Conservation (phyloP, 2,329 filamentous ascomycete species). For the Purpureocillium lavendulum region DNA sequence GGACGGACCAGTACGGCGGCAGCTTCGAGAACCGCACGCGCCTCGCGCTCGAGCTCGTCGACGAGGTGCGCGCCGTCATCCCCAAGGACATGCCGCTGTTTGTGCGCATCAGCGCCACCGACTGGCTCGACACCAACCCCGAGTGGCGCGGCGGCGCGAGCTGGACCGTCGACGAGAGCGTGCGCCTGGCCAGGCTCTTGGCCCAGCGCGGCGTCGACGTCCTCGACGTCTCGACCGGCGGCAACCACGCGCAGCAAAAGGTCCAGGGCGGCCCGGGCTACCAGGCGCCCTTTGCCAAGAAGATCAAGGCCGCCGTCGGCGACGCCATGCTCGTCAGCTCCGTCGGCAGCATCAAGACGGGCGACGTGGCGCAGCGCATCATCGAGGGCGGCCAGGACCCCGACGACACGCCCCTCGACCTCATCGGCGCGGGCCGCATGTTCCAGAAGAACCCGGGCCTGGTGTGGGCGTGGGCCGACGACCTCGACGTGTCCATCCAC, state of each 20-base stretch:
- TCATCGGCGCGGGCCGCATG: conserved; percentile 38
- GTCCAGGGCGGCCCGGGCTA: conserved; percentile 54
- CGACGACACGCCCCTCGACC: conserved; percentile 36
- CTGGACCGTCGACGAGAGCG: conserved; percentile 60
- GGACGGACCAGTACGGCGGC: conserved; percentile 61
- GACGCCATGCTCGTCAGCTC: conserved; percentile 40
- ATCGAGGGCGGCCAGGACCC: conserved; percentile 23
- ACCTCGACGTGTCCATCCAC: conserved; percentile 36
- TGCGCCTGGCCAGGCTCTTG: conserved; percentile 53
- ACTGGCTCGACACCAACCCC: conserved; percentile 61
- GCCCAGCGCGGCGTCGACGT: conserved; percentile 64
- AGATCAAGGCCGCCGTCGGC: conserved; percentile 63
- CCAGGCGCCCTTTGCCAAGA: conserved; percentile 62
- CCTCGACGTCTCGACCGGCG: conserved; percentile 64
- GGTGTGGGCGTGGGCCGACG: conserved; percentile 47
- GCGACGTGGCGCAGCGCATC: conserved; percentile 36
- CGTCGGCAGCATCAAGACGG: conserved; percentile 41
- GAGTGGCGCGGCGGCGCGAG: conserved; percentile 41
- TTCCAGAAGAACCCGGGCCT: conserved; percentile 53
- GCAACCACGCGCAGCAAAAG: conserved; percentile 51
- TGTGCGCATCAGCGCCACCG: conserved; percentile 63
- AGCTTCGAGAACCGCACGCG: conserved; percentile 64
- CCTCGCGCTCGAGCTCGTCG: conserved; percentile 58
- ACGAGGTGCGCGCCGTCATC: conserved; percentile 52
- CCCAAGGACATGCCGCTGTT: conserved; percentile 64